Conservation (phyloP, 306 rosid species). For the Hippophae gyantsensis region DNA sequence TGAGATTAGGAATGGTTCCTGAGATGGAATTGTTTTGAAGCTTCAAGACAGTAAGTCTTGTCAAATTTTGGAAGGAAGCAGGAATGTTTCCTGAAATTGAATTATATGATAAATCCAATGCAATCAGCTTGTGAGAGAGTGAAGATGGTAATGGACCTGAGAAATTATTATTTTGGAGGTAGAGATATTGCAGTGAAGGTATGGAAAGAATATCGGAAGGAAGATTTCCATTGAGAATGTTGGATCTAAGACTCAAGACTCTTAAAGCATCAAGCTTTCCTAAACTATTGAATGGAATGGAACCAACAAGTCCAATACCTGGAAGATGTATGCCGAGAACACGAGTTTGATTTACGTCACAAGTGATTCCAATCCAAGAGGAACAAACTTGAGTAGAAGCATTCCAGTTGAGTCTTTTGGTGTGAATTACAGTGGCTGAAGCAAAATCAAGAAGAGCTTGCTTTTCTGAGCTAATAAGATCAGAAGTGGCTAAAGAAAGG, state of each 20-base stretch:
- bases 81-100: slow-evolving; percentile 59
- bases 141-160: slow-evolving; percentile 51
- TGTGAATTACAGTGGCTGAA: slow-evolving; percentile 31
- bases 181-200: slow-evolving; percentile 49
- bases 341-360: slow-evolving; percentile 35
- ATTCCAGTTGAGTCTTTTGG: slow-evolving; percentile 67
- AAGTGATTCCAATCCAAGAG: slow-evolving; percentile 66
- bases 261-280: slow-evolving; percentile 56
- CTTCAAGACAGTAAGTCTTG: slow-evolving; percentile 40
- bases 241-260: slow-evolving; percentile 62
- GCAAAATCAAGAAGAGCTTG: slow-evolving; percentile 59
- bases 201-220: slow-evolving; percentile 55
- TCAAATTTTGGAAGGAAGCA: slow-evolving; percentile 43
- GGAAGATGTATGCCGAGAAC: slow-evolving; percentile 62
- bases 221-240: slow-evolving; percentile 50
- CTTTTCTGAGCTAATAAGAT: slow-evolving; percentile 45
- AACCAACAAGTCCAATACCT: slow-evolving; percentile 48
- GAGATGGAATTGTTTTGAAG: slow-evolving; percentile 58
- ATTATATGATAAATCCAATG: slow-evolving; percentile 53
- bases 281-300: slow-evolving; percentile 46
- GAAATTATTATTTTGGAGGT: slow-evolving; percentile 59
- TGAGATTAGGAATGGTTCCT: slow-evolving; percentile 54
- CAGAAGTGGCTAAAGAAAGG: slow-evolving; percentile 26
- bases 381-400: slow-evolving; percentile 41
- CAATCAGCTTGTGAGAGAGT: slow-evolving; percentile 44